Evolutionary conservation across 2,329 filamentous ascomycete genomes (phyloP).

Genomic region (Aspergillus clavatus): DNA sequence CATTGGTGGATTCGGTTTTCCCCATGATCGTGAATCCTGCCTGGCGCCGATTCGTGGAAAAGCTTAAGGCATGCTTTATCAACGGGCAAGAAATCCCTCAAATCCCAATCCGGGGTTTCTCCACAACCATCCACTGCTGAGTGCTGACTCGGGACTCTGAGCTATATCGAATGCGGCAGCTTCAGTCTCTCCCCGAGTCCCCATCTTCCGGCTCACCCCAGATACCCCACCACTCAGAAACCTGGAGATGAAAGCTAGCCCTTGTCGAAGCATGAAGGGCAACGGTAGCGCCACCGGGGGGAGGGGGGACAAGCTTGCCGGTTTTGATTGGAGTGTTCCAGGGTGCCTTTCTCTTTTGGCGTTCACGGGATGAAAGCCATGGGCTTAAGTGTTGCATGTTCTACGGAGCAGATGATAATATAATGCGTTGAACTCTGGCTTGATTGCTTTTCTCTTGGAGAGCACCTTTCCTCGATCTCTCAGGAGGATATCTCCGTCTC

Average conservation of each 20-base stretch:
- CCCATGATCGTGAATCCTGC: conserved; percentile 5
- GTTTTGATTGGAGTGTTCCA: conserved; percentile 1
- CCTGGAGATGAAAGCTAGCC: conserved; percentile 9
- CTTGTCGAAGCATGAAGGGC: conserved; percentile 15
- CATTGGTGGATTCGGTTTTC: conserved; percentile 29
- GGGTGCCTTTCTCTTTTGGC: neutral
- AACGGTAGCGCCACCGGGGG: conserved; percentile 18
- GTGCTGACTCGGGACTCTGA: no score
- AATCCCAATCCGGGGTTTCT: conserved; percentile 26
- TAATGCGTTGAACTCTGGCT: conserved; percentile 11
- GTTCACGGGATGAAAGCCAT: neutral
- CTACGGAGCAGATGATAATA: no score
- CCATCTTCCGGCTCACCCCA: conserved; percentile 5
- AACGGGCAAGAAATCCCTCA: conserved; percentile 29
- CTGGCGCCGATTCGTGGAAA: conserved; percentile 29
- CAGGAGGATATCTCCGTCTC: neutral
- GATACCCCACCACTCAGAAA: conserved; percentile 29
- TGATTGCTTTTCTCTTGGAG: conserved; percentile 1
- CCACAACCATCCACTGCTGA: conserved; percentile 10
- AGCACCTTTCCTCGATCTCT: neutral
- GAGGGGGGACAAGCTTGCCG: conserved; percentile 4
- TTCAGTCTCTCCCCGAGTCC: neutral
- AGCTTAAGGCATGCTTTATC: conserved; percentile 4
- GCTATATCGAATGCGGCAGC: conserved; percentile 1
- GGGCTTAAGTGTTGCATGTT: conserved; percentile 1